Base-by-base conservation (phyloP, 164 flowering plant species). In the Magnolia kwangsiensis region DNA sequence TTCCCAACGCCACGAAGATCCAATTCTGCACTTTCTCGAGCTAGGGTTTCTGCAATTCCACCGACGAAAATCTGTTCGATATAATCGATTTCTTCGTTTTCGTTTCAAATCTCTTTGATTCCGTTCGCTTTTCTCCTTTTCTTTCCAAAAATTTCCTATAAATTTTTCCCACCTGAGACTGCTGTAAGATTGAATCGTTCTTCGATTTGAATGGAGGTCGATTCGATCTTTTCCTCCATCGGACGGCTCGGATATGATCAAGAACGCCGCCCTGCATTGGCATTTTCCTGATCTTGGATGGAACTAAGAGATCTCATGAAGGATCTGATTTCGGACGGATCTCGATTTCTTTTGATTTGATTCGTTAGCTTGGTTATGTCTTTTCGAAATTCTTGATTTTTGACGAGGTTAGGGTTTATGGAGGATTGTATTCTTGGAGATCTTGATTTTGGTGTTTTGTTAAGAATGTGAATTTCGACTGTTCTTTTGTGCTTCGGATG, bases 31-130 rank as follows among this genome's bases (percentile, higher is more conserved):
- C 61, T 55, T 66, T 66, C 69, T 66, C 31, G 16, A 66, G 69
- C 69, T 66, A 66, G 69, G 69, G 69, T 66, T 66, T 66, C 69
- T 66, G 68, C 68, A 65, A 65, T 24, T 20, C 68, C 61, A 55
- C 18, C 4, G 2, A 16, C 61, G 16, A 24, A 66, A 14, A 21
- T 24, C 69, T 31, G 31, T 24, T 66, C 65, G 65, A 24, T 65
- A 9, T 21, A 2, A 16, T 55, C 61, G 61, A 55, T 24, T 66
- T 23, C 31, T 66, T 24, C 45, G 31, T 21, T 13, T 66, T 24
- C 13, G 4, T 27, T 24, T 24, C 16, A 4, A 66, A 66, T 66
- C 69, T 66, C 29, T 66, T 24, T 23, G 69, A 66, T 66, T 66
- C 16, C 69, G 69, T 21, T 23, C 23, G 65, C 29, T 24, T 66